Base-by-base conservation (phyloP, 1,139 yeast genomes). In the Pichia inconspicua region DNA sequence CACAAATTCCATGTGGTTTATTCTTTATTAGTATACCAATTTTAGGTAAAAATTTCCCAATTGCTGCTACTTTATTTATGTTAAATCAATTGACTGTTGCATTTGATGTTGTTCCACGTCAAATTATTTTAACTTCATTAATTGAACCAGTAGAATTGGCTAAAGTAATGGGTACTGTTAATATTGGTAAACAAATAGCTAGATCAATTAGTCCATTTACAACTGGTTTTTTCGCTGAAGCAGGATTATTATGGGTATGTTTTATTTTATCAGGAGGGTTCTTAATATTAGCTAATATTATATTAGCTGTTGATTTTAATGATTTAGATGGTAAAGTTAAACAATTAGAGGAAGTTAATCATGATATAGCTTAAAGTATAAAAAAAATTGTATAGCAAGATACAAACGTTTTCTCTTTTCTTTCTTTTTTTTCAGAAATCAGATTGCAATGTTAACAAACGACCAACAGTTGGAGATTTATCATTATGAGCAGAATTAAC, bases 81-180 rank as follows among this genome's bases (percentile, higher is more conserved):
- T 61, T 74, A 17, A 73, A 83, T 50, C 75, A 77, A 48, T 66
- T 78, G 2, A 73, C 89, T 1, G 72, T 81, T 2, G 77, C 89
- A 0, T 87, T 88, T 92, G 97, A 89, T 62, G 96, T 88, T 30
- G 94, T 88, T 2, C 96, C 96, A 8, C 74, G 97, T 47, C 96
- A 88, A 64, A 78, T 88, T 5, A 69, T 89, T 41, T 66, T 88
- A 38, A 80, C 95, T 0, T 75, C 86, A 2, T 70, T 87, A 19
- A 80, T 89, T 47, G 72, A 75, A 11, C 52, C 62, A 19, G 66
- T 71, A 12, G 94, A 86, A 49, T 68, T 89, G 42, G 80, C 95
- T 5, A 77, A 74, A 57, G 92, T 84, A 2, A 76, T 89, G 82
- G 96, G 96, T 1, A 71, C 84, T 3, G 95, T 88, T 5, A 88